Evolutionary conservation across 2,329 filamentous ascomycete genomes (phyloP), one percentile per base, ranked within the genome.

Genomic region (Aureobasidium sp.): DNA sequence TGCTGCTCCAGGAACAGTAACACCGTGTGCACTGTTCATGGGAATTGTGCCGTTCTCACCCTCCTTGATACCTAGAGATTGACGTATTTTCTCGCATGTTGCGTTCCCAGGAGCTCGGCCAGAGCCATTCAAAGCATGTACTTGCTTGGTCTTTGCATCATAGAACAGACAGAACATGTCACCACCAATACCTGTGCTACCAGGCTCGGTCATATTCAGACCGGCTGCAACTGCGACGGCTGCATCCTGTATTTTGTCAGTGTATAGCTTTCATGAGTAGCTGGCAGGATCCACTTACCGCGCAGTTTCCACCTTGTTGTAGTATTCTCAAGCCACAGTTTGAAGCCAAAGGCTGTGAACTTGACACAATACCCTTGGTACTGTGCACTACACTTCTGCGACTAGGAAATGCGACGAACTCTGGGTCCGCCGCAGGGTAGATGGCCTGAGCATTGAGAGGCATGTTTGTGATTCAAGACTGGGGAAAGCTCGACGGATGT

Each of bases 131-230:
- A 97, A 79, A 10, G 91, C 90, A 61, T 86, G 87, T 9, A 97
- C 87, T 66, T 89, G 88, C 71, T 89, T 88, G 0, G 87, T 90
- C 68, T 87, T 84, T 46, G 91, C 90, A 72, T 95, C 84, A 78
- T 93, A 97, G 80, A 85, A 97, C 39, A 97, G 84, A 74, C 92
- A 92, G 77, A 97, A 99, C 86, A 96, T 91, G 76, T 99, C 94
- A 65, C 94, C 94, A 62, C 94, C 94, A 64, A 99, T 97, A 44
- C 94, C 94, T 0, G 94, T 97, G 6, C 89, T 94, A 63, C 87
- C 86, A 8, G 94, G 94, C 72, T 99, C 94, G 0, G 93, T 96
- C 71, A 97, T 84, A 76, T 97, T 97, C 62, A 99, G 80, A 5
- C 87, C 91, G 36, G 94, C 94, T 48, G 94, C 93, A 64, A 96